Evolutionary conservation across 768 basidiomycete species (phyloP).

Genomic region (Suillus subluteus): DNA sequence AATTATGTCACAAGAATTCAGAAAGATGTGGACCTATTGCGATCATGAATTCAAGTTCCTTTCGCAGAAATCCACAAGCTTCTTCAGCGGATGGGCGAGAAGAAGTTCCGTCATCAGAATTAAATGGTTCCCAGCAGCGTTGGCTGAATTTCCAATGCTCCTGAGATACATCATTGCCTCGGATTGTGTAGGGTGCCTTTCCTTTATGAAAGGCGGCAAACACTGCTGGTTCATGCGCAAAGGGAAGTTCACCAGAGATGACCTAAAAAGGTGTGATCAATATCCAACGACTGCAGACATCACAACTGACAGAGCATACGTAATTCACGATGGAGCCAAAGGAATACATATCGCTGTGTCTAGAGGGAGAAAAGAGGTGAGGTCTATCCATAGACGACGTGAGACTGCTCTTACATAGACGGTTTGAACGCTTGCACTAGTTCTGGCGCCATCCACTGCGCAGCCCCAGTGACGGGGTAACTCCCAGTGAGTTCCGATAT

Average conservation of each 20-base stretch:
- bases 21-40: background rate
- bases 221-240: background rate
- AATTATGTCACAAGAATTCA: background rate
- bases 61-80: background rate
- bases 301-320: background rate
- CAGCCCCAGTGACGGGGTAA: background rate
- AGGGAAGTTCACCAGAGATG: background rate
- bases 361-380: background rate
- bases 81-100: constrained; percentile 5
- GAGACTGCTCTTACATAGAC: background rate
- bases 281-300: background rate
- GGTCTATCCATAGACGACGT: background rate
- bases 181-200: background rate
- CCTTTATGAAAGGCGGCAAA: background rate
- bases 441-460: constrained; percentile 3
- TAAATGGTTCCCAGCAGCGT: background rate
- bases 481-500: background rate
- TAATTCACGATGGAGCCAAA: constrained; percentile 8
- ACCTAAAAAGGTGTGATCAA: background rate
- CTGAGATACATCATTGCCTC: background rate
- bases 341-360: constrained; percentile 5
- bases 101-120: background rate
- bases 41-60: background rate
- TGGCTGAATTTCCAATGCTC: constrained; percentile 1
- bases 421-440: background rate